Conservation (phyloP, 1,284 basidiomycete genomes). For the Vanrija pseudolonga region DNA sequence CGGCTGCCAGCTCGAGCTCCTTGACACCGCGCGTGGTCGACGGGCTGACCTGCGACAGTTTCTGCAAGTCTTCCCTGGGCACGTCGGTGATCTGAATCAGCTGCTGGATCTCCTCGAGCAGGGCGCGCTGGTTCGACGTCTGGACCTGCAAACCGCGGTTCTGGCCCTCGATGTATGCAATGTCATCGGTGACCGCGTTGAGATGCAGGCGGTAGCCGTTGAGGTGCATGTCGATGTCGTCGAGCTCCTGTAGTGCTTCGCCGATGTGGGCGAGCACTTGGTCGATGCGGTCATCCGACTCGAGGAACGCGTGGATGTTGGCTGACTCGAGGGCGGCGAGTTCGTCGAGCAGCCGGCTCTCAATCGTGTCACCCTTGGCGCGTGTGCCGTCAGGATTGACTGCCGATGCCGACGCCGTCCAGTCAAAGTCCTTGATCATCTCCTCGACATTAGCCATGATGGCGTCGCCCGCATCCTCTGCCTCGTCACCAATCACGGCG, state of each 20-base stretch:
- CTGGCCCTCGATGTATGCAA: conserved; percentile 91
- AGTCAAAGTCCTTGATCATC: conserved; percentile 97
- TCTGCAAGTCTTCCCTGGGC: conserved; percentile 66
- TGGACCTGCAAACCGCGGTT: conserved; percentile 96
- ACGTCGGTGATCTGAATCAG: conserved; percentile 91
- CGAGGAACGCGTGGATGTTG: conserved; percentile 94
- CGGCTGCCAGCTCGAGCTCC: conserved; percentile 74
- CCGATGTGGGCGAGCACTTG: conserved; percentile 86
- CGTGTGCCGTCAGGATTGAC: conserved; percentile 15
- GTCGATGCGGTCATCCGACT: conserved; percentile 80
- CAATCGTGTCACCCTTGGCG: conserved; percentile 77
- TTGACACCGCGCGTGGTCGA: conserved; percentile 72
- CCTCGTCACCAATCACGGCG: conserved; percentile 44
- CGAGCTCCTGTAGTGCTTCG: conserved; percentile 76
- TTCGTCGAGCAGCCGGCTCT: conserved; percentile 78
- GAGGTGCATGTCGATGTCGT: conserved; percentile 78
- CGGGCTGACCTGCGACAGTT: conserved; percentile 78
- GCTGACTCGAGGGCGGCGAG: conserved; percentile 88
- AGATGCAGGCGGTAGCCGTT: conserved; percentile 91
- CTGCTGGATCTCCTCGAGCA: conserved; percentile 77
- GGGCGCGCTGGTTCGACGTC: conserved; percentile 85
- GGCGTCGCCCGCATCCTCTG: conserved; percentile 68
- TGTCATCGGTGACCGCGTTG: conserved; percentile 90
- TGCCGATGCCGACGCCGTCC: conserved; percentile 58
- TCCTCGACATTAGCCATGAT: conserved; percentile 90